Base-by-base conservation (phyloP, 2,329 filamentous ascomycete genomes). In the Didymella pomorum region DNA sequence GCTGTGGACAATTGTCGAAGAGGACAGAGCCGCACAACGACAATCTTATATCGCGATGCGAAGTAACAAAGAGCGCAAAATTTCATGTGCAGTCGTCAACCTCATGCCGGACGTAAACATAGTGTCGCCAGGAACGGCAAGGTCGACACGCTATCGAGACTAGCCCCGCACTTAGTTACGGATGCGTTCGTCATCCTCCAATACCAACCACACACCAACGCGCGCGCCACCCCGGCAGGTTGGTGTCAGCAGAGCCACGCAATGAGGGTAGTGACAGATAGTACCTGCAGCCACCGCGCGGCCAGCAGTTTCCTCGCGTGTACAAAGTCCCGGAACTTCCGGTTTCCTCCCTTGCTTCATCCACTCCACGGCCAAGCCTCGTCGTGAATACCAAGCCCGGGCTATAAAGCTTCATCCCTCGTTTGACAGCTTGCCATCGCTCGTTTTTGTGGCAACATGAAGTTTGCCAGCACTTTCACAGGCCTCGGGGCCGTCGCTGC, bases 201-300 rank as follows among this genome's bases (percentile, higher is more conserved):
- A 48, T 52, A 52, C 39, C 39, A 54, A 54, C 45, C 45, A 46
- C 47, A 47, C 47, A 52, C 42, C 51, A 52, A 48, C 31, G 35
- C 47, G 35, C 31, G 29, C 56, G 56, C 56, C 56, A 59, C 56
- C 56, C 55, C 51, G 51, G 46, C 51, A 31, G 35, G 26, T 37
- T 52, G 51, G 51, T 60, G 56, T 55, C 56, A 60, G 56, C 56
- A 55, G 46, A 60, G 56, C 56, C 47, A 60, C 52, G 43, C 56
- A 52, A 59, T 59, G 56, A 47, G 51, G 28, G 51, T 52, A 52
- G 54, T 48, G 16, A 42, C 52, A 51, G 51, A 43, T 55, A 52
- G 52, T 54, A 48, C 51, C 52, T 52, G 56, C 56, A 55, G 52
- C 56, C 47, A 46, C 51, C 56, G 56, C 56, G 56, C 56, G 56